Base-by-base conservation (phyloP, 2,329 filamentous ascomycete species). In the Massarina eburnea region DNA sequence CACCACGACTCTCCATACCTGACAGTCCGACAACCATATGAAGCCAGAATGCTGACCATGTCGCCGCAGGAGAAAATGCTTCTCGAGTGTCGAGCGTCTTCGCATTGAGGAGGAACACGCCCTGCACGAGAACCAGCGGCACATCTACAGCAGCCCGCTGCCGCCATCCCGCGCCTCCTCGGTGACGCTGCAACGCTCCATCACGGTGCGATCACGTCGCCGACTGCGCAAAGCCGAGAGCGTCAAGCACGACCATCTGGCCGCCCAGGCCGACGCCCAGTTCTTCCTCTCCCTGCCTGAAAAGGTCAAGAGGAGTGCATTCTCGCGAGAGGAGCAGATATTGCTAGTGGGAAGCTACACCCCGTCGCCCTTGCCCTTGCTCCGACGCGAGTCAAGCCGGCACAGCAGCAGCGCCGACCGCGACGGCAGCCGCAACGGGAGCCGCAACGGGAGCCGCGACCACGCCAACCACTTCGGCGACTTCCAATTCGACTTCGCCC, bases 211-310 rank as follows among this genome's bases (percentile, higher is more conserved):
- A n/a, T 39, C 48, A 39, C 61, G 55, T 37, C 52, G 54, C 46
- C 57, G 60, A 52, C 56, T 66, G 32, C 59, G 66, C 46, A 73
- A 75, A 54, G 57, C 58, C 46, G 53, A 68, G 18, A 67, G 58
- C 37, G 43, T 57, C 35, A 58, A 45, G 42, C 55, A 60, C 39
- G 52, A 63, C 47, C 64, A 53, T 62, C 59, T 54, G 59, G 70
- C 70, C 52, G 71, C 78, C 43, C 76, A 78, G 44, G 76, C 78
- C 22, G 83, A 88, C 57, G 80, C 80, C 43, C 76, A 81, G 52
- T 89, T 87, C 75, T 91, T 85, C 65, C 75, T 84, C 42, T 81
- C 78, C 18, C 75, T 91, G 33, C 87, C 89, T 17, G 82, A 87
- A 51, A 90, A 89, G 68, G 79, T 90, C 52, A 84, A 83, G 62